Base-by-base conservation (phyloP, 805 yeast species). In the Candida ponderosae region DNA sequence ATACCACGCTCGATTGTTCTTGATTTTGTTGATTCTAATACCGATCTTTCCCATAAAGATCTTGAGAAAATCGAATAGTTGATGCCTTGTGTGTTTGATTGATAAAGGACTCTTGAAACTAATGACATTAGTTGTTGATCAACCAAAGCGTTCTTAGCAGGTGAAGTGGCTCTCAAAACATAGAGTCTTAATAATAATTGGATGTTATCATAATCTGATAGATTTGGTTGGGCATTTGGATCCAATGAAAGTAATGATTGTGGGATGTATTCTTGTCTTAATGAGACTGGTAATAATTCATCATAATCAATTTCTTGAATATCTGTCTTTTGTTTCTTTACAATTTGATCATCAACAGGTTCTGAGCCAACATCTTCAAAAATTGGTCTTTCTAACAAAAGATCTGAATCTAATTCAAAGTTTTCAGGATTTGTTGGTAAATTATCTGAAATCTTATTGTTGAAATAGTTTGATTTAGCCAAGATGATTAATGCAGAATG, bases 1-100 rank as follows among this genome's bases (percentile, higher is more conserved):
- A 89, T 79, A 35, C 97, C 97, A 56, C 98, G 73, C 61, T 93
- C 97, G 18, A 90, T 81, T 1, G 97, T 90, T 54, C 83, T 79
- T 1, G 95, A 77, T 46, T 78, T 79, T 35, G 71, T 69, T 0
- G 95, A 74, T 56, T 93, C 98, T 28, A 89, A 64, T 17, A 84
- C 50, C 7, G 96, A 86, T 56, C 97, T 74, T 51, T 81, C 84
- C 96, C 97, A 93, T 32, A 93, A 63, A 0, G 95, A 83, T 43
- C 89, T 69, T 2, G 89, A 76, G 50, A 79, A 87, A 4, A 90
- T 57, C 1, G 83, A 61, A 88, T 96, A 88, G 56, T 85, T 82
- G 15, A 74, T 48, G 16, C 40, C 70, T 1, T 60, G 4, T 54
- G 51, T 10, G 70, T 68, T 45, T 47, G 55, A 50, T 34, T 74